Conservation (phyloP, 495 filamentous ascomycete species). For the Rhypophila decipiens region DNA sequence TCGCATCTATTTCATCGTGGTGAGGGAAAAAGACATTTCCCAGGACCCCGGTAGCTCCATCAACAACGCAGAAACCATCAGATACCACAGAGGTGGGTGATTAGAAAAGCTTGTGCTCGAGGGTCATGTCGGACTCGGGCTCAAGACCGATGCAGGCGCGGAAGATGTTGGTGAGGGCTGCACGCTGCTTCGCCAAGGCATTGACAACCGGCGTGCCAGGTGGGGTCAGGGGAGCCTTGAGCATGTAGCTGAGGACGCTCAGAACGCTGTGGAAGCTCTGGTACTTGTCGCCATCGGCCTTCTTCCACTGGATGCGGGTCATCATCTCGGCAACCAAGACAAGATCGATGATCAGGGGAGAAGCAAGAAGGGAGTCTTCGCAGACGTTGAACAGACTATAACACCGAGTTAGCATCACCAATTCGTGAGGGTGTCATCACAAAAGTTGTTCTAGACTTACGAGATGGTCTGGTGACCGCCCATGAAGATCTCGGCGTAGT, state of each 20-base stretch:
- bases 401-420: slow-evolving; percentile 12
- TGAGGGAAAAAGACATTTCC: too few species aligned
- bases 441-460: too few species aligned
- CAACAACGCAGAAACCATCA: too few species aligned
- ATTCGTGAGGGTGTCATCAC: too few species aligned
- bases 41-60: too few species aligned
- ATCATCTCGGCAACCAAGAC: slow-evolving; percentile 92
- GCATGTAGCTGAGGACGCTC: slow-evolving; percentile 97
- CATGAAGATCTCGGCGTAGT: slow-evolving; percentile 99
- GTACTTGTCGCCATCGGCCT: slow-evolving; percentile 59
- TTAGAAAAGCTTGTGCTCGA: slow-evolving; percentile 97
- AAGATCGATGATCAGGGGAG: slow-evolving; percentile 94
- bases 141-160: slow-evolving; percentile 95
- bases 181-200: slow-evolving; percentile 91
- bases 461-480: slow-evolving; percentile 97
- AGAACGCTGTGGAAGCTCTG: slow-evolving; percentile 96
- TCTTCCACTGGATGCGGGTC: slow-evolving; percentile 93
- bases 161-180: slow-evolving; percentile 95
- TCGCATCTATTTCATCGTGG: too few species aligned
- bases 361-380: slow-evolving; percentile 97
- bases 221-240: slow-evolving; percentile 95
- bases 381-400: slow-evolving; percentile 82
- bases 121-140: slow-evolving; percentile 98
- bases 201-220: slow-evolving; percentile 96
- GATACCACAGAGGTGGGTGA: too few species aligned